These are phyloP conservation scores for Pseudocercospora musae DNA, from an alignment of 2,329 filamentous ascomycete species.

Conservation along the genomic window DNA sequence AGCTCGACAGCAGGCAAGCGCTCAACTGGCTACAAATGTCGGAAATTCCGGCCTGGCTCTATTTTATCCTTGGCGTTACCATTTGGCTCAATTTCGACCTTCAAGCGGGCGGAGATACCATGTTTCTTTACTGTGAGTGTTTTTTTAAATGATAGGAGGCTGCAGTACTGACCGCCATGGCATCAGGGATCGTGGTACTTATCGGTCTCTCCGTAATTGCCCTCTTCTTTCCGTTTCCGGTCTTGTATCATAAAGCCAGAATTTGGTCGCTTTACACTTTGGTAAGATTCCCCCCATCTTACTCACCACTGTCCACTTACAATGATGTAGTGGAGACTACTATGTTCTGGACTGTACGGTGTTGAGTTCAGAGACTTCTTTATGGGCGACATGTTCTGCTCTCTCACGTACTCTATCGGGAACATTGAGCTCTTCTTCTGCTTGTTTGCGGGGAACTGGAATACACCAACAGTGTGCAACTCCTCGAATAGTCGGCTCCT, in stretches of 20 bases:
- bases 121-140: conserved; percentile 71
- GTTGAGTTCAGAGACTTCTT: conserved; percentile 98
- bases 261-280: conserved; percentile 67
- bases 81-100: conserved; percentile 86
- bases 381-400: conserved; percentile 96
- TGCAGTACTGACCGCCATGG: background rate
- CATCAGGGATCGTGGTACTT: conserved; percentile 64
- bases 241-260: conserved; percentile 72
- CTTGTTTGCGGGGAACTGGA: conserved; percentile 76
- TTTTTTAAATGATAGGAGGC: background rate
- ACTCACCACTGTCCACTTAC: background rate
- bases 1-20: conserved; percentile 77
- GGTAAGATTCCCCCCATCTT: background rate
- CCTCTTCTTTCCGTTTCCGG: conserved; percentile 67
- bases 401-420: conserved; percentile 82
- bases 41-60: conserved; percentile 81
- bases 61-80: conserved; percentile 70
- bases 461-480: conserved; percentile 72
- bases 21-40: conserved; percentile 86
- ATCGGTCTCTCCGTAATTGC: conserved; percentile 65
- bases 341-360: conserved; percentile 81
- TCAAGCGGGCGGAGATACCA: conserved; percentile 56
- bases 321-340: conserved; percentile 65
- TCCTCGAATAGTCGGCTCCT: conserved; percentile 78
- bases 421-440: conserved; percentile 95